Base-by-base conservation (phyloP, 306 rosid genomes). In the Fragaria vesca region DNA sequence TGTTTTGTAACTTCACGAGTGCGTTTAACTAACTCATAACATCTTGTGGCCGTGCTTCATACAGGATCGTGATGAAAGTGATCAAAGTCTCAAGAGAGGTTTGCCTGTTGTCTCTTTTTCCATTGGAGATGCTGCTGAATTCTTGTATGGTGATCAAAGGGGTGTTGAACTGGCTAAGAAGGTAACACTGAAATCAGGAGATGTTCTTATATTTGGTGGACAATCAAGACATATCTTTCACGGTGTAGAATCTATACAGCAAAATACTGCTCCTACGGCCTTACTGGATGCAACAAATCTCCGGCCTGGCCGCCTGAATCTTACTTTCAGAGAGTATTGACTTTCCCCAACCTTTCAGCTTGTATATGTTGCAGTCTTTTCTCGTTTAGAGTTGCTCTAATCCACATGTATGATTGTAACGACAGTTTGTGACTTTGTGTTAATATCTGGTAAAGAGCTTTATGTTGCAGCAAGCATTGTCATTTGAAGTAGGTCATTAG, bases 41-140 rank as follows among this genome's bases (percentile, higher is more conserved):
- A 48, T 70, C n/a, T 36, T 4, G 26, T 58, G 30, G 30, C 50
- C 61, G 8, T 46, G 40, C 21, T 45, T 16, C 21, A 40, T 38
- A 36, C 84, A 90, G 92, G 98, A 95, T 87, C 75, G 90, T 50
- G 96, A 92, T 86, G 97, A 92, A 81, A 95, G 96, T 77, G 12
- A 0, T 67, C 65, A 65, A 50, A 91, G 93, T 78, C 80, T 88
- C 38, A 6, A 1, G 1, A 69, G 8, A 2, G 78, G 87, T 28
- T 81, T 89, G 74, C 93, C 97, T 0, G 94, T 92, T 17, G 89
- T 95, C 18, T 95, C 98, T 76, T 91, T 95, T 73, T 91, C 98
- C 68, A 88, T 95, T 48, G 98, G 98, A 34, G 91, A 95, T 82
- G 34, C 90, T 0, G 97, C 97, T 4, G 89, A 88, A 3, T 95